Conservation (phyloP, 768 basidiomycete species). For the Imleria badia region DNA sequence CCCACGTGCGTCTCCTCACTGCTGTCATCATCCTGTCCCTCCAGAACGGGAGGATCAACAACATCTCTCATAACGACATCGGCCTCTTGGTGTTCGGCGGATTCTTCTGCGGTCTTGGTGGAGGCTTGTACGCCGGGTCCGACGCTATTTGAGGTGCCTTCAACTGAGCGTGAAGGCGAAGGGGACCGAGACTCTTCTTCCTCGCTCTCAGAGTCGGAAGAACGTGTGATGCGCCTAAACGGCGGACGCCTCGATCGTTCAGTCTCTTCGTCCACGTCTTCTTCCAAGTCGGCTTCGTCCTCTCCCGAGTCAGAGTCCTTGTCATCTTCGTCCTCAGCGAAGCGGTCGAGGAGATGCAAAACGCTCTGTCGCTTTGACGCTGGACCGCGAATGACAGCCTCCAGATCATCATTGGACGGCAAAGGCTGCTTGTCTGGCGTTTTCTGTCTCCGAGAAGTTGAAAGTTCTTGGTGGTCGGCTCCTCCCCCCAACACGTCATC, state of each 20-base stretch:
- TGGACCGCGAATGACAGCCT: constrained; percentile 45
- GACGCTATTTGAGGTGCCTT: constrained; percentile 34
- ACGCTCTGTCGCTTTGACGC: constrained; percentile 17
- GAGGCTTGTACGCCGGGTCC: constrained; percentile 27
- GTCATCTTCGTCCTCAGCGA: constrained; percentile 30
- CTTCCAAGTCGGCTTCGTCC: constrained; percentile 42
- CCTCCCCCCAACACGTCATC: constrained; percentile 22
- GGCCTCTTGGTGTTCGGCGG: not conserved
- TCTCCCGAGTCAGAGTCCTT: constrained; percentile 41
- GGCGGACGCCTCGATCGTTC: constrained; percentile 34
- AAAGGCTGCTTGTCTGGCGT: not conserved
- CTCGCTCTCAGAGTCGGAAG: constrained; percentile 36
- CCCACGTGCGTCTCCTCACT: constrained; percentile 23
- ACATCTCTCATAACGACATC: constrained; percentile 12
- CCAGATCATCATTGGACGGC: constrained; percentile 30
- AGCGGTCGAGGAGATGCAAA: constrained; percentile 29
- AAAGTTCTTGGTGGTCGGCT: constrained; percentile 12
- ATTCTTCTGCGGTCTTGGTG: not conserved
- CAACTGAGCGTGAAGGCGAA: constrained; percentile 19
- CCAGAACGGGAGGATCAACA: not conserved
- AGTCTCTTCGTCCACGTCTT: constrained; percentile 36
- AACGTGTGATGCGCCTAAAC: constrained; percentile 32
- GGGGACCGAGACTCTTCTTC: constrained; percentile 27
- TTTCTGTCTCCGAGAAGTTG: not conserved
- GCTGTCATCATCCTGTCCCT: constrained; percentile 3